These are phyloP conservation scores for Karstenula rhodostoma DNA, from an alignment of 2,329 filamentous ascomycete species.

Conservation along the genomic window DNA sequence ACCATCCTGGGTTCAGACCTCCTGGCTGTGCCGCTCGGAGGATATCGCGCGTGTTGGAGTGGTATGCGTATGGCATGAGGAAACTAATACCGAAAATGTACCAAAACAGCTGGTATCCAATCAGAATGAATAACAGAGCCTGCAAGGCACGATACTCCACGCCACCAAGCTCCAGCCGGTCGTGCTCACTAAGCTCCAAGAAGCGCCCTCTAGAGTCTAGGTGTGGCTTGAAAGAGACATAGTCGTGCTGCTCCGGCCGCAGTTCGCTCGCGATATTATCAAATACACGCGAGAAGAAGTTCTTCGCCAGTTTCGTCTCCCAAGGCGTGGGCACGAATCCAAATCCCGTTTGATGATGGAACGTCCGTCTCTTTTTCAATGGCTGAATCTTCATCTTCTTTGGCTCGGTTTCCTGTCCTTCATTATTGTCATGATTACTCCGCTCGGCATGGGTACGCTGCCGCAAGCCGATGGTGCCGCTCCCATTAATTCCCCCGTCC, in stretches of 20 bases:
- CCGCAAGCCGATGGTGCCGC: conserved; percentile 6
- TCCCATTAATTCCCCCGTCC: background rate
- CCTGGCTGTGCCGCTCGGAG: conserved; percentile 49
- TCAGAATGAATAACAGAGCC: conserved; percentile 57
- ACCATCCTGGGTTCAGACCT: conserved; percentile 42
- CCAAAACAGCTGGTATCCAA: conserved; percentile 48
- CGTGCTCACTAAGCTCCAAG: conserved; percentile 49
- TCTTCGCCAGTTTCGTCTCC: conserved; percentile 36
- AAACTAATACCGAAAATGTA: conserved; percentile 56
- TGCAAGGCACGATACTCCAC: conserved; percentile 62
- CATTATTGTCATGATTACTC: conserved; percentile 16
- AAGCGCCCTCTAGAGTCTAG: conserved; percentile 43
- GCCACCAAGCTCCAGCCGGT: conserved; percentile 58
- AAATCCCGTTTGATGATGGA: conserved; percentile 37
- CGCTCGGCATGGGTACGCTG: conserved; percentile 13
- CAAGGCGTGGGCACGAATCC: conserved; percentile 42
- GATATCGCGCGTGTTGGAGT: conserved; percentile 50
- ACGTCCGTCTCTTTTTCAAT: conserved; percentile 28
- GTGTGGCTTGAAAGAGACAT: conserved; percentile 43
- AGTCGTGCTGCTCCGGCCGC: conserved; percentile 34
- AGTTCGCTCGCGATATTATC: conserved; percentile 23
- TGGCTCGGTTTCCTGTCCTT: conserved; percentile 1
- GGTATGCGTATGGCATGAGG: conserved; percentile 56
- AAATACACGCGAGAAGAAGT: conserved; percentile 32
- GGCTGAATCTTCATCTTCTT: background rate